A percentile compares a stretch with the other conserved stretches of the same genome.
Conservation (phyloP, 805 yeast species). For the Kazachstania africana region DNA sequence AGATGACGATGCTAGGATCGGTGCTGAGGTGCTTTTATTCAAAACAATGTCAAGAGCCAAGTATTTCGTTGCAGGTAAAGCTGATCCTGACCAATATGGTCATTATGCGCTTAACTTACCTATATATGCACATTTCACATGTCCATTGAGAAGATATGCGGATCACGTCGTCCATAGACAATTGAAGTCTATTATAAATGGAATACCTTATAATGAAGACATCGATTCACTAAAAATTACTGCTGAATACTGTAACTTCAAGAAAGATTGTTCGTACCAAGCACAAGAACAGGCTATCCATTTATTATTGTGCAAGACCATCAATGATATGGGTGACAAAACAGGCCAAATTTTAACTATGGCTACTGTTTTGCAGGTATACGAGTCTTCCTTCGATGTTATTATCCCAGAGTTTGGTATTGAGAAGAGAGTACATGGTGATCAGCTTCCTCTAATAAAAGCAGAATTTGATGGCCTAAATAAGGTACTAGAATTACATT, state of each 20-base stretch:
- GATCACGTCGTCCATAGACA: slow-evolving; percentile 91
- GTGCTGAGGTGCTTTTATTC: slow-evolving; percentile 66
- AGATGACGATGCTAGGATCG: slow-evolving; percentile 51
- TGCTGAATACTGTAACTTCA: slow-evolving; percentile 89
- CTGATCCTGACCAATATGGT: slow-evolving; percentile 63
- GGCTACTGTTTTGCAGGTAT: slow-evolving; percentile 85
- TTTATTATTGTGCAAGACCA: slow-evolving; percentile 68
- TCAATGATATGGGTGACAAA: slow-evolving; percentile 55
- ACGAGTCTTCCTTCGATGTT: slow-evolving; percentile 92
- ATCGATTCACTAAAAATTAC: slow-evolving; percentile 64
- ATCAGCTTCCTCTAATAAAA: slow-evolving; percentile 81
- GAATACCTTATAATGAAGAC: slow-evolving; percentile 37
- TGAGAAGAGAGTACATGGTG: slow-evolving; percentile 94
- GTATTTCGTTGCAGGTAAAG: slow-evolving; percentile 80
- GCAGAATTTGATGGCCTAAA: slow-evolving; percentile 77
- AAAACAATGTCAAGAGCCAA: slow-evolving; percentile 81
- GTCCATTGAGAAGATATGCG: slow-evolving; percentile 85
- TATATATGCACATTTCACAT: slow-evolving; percentile 83
- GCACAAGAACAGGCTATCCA: slow-evolving; percentile 96
- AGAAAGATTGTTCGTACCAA: slow-evolving; percentile 82
- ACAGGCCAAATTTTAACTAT: slow-evolving; percentile 76
- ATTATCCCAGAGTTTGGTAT: slow-evolving; percentile 87
- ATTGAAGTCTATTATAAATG: slow-evolving; percentile 51
- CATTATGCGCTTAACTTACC: slow-evolving; percentile 79
- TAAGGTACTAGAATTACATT: slow-evolving; percentile 65